phyloP scores from a whole-genome alignment of 2,329 filamentous ascomycete genomes.

The Trichoderma endophyticum region DNA sequence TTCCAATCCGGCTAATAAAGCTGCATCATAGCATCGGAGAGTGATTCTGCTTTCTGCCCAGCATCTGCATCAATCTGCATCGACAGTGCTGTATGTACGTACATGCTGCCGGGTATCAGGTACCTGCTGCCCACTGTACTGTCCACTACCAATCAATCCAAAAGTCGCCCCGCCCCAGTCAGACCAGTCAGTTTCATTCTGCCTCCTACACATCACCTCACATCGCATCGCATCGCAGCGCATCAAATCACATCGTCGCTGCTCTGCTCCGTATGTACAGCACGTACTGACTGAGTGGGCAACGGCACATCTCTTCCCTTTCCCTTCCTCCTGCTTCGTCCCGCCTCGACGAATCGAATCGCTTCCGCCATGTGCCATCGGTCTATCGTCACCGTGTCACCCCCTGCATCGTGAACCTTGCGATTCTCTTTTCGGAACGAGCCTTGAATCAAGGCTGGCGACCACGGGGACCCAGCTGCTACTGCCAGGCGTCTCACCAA shows the following conservation, averaged over 20 bases:
- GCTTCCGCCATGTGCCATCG: conserved; percentile 12
- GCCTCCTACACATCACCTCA: neutral
- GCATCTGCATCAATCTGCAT: neutral
- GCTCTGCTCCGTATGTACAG: neutral
- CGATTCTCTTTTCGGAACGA: conserved; percentile 3
- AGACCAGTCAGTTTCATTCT: neutral
- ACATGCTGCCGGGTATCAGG: neutral
- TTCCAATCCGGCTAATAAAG: neutral
- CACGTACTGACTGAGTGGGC: neutral
- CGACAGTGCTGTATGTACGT: neutral
- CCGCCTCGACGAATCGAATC: conserved; percentile 12
- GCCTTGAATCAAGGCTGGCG: conserved; percentile 11
- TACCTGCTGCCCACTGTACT: neutral
- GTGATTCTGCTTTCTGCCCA: neutral
- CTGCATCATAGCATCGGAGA: neutral
- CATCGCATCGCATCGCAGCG: neutral
- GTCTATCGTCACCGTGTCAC: conserved; percentile 8
- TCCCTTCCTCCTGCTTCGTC: neutral
- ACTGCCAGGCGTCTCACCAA: conserved; percentile 10
- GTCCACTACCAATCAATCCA: neutral
- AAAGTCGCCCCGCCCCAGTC: neutral
- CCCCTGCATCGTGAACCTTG: conserved; percentile 20
- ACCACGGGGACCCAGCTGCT: neutral
- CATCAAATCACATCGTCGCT: neutral
- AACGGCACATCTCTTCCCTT: neutral